Evolutionary conservation across 2,329 filamentous ascomycete species (phyloP).

Genomic region (Xylaria sp.): DNA sequence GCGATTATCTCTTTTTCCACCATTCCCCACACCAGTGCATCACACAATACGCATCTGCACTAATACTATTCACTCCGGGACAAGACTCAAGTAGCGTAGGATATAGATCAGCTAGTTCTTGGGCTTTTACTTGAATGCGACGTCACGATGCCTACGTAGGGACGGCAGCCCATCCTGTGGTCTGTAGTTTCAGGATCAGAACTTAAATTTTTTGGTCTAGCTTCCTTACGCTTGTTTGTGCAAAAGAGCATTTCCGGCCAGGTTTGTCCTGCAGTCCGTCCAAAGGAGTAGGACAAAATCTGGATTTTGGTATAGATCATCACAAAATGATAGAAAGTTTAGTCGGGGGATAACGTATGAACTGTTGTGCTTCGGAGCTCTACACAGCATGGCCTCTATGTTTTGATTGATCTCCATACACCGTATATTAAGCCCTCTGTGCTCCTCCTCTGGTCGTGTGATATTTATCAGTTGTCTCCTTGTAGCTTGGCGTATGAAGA

Average conservation of each 20-base stretch:
- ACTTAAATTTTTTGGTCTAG: background rate
- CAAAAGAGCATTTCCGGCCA: background rate
- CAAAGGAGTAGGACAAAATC: conserved; percentile 18
- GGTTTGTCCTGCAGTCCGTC: conserved; percentile 6
- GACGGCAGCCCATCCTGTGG: background rate
- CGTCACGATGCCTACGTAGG: background rate
- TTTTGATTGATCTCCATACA: background rate
- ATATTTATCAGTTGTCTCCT: background rate
- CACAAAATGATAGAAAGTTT: background rate
- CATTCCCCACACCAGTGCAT: background rate
- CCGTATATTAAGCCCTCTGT: background rate
- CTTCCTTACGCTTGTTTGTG: background rate
- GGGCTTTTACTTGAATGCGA: background rate
- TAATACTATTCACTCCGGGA: background rate
- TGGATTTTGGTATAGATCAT: background rate
- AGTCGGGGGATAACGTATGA: background rate
- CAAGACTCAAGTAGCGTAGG: background rate
- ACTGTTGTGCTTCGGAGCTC: conserved; percentile 3
- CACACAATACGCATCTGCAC: background rate
- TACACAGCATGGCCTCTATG: background rate
- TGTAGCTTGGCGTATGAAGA: background rate
- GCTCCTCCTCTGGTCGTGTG: background rate
- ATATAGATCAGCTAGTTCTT: background rate
- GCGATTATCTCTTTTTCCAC: background rate
- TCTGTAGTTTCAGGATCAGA: background rate